phyloP scores from a whole-genome alignment of 2,329 filamentous ascomycete species.

The Sclerotinia sclerotiorum region DNA sequence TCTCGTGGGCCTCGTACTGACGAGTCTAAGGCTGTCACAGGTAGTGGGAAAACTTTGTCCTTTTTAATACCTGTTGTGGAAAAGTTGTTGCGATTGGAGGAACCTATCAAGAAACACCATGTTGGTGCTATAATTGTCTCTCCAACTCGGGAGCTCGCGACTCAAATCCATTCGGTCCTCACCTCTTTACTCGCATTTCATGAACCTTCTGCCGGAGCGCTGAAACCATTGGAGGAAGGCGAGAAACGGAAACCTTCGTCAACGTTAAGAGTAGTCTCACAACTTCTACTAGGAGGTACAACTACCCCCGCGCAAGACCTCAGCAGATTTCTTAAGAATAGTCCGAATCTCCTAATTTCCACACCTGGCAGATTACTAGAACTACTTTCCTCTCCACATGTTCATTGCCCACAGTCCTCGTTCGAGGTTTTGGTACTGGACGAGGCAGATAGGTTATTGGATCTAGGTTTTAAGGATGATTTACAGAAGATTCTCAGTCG shows the following conservation, averaged over 20 bases:
- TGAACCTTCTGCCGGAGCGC: conserved; percentile 67
- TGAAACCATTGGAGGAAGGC: conserved; percentile 55
- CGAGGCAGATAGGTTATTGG: conserved; percentile 88
- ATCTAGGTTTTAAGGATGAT: conserved; percentile 91
- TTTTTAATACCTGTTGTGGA: conserved; percentile 84
- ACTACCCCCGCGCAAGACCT: conserved; percentile 83
- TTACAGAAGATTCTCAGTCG: conserved; percentile 80
- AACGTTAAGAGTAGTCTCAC: conserved; percentile 68
- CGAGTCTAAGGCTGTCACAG: conserved; percentile 70
- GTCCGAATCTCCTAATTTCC: conserved; percentile 84
- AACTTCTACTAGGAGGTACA: conserved; percentile 81
- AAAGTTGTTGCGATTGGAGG: conserved; percentile 74
- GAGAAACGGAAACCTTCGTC: conserved; percentile 50
- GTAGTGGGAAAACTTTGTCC: conserved; percentile 84
- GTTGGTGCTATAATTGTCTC: conserved; percentile 89
- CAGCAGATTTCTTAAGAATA: conserved; percentile 76
- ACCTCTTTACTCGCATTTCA: conserved; percentile 79
- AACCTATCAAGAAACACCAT: conserved; percentile 85
- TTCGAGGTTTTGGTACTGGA: conserved; percentile 93
- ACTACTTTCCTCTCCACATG: conserved; percentile 79
- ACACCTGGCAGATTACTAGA: conserved; percentile 90
- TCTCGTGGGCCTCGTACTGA: conserved; percentile 23
- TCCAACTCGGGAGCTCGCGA: conserved; percentile 87
- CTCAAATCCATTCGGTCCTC: conserved; percentile 84
- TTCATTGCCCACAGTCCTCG: conserved; percentile 81